Conservation (phyloP, 129 eudicot genomes). For the Escallonia herrerae region DNA sequence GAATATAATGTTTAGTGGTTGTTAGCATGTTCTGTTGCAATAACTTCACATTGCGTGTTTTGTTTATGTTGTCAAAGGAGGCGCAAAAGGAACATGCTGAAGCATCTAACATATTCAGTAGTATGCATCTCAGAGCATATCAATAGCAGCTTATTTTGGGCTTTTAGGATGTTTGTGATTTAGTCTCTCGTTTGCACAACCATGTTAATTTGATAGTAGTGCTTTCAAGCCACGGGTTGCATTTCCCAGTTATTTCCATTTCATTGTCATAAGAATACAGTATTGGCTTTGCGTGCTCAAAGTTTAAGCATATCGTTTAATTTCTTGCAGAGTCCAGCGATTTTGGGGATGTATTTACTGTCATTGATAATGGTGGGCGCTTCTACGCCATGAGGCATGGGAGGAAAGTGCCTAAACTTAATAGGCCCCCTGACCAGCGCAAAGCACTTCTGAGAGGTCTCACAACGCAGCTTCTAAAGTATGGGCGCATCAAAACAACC, state of each 20-base stretch:
- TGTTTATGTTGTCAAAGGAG: too few species aligned
- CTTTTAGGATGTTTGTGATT: not conserved
- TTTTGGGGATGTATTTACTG: conserved; percentile 41
- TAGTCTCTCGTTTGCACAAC: not conserved
- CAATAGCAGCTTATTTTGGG: too few species aligned
- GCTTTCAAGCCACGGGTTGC: not conserved
- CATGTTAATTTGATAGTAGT: not conserved
- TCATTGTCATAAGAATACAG: not conserved
- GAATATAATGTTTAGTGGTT: too few species aligned
- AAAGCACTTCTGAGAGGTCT: conserved; percentile 79
- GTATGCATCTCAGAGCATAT: too few species aligned
- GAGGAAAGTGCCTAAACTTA: conserved; percentile 78
- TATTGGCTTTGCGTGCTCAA: not conserved
- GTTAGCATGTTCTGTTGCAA: too few species aligned
- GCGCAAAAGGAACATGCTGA: too few species aligned
- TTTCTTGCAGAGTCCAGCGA: conserved; percentile 35
- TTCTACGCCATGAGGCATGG: conserved; percentile 87
- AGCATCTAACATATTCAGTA: too few species aligned
- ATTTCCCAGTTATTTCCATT: not conserved
- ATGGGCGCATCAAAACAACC: conserved; percentile 86
- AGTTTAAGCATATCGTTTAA: not conserved
- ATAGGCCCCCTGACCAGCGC: conserved; percentile 93
- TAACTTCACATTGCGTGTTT: too few species aligned
- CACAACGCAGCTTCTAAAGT: conserved; percentile 83
- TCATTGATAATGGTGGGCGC: conserved; percentile 57